These are phyloP conservation scores for Elsinoe australis DNA, from an alignment of 2,329 filamentous ascomycete species.

Conservation along the genomic window DNA sequence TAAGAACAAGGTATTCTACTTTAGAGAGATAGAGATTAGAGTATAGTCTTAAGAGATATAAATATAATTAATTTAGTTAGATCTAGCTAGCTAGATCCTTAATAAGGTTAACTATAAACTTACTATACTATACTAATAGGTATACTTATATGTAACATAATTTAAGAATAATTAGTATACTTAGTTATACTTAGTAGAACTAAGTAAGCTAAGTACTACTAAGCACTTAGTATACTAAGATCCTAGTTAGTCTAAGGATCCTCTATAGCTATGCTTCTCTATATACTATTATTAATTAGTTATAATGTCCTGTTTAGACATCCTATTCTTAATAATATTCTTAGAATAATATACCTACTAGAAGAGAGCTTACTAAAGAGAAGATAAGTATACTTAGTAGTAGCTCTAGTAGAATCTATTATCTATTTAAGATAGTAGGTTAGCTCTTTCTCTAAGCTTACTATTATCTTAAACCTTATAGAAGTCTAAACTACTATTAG, in stretches of 20 bases:
- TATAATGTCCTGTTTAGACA: background rate
- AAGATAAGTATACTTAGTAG: background rate
- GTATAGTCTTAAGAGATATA: too few species aligned
- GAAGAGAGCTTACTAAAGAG: too few species aligned
- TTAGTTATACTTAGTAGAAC: background rate
- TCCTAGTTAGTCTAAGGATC: background rate
- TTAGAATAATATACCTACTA: too few species aligned
- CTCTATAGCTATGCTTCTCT: background rate
- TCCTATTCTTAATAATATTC: background rate
- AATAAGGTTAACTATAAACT: background rate
- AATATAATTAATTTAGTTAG: too few species aligned
- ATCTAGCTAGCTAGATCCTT: too few species aligned
- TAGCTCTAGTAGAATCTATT: background rate
- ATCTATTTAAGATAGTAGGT: background rate
- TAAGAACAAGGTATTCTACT: slow-evolving; percentile 11
- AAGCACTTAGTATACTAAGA: too few species aligned
- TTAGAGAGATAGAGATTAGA: background rate
- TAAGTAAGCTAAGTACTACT: too few species aligned
- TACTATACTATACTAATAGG: background rate
- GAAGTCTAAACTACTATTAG: background rate
- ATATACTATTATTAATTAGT: too few species aligned
- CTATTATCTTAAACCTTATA: too few species aligned
- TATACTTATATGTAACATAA: too few species aligned
- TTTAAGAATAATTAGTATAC: background rate
- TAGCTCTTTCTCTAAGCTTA: background rate